Evolutionary conservation across 352 stramenopile genomes (phyloP).

Genomic region (Sclerospora graminicola): DNA sequence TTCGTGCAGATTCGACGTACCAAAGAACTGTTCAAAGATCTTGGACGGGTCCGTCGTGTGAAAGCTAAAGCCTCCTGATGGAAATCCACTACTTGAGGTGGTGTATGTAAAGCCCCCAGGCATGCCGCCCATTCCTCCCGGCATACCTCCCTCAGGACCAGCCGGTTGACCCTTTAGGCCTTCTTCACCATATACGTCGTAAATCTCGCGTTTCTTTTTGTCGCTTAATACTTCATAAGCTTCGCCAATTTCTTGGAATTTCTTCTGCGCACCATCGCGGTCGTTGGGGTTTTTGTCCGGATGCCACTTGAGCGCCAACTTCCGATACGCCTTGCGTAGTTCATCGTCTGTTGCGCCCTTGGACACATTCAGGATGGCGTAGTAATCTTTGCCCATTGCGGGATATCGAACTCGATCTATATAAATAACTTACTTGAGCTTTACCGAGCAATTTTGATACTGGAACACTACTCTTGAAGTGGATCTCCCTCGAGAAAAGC

Average conservation of each 20-base stretch:
- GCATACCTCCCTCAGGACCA: conserved; percentile 29
- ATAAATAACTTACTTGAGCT: conserved; percentile 2
- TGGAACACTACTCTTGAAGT: conserved; percentile 10
- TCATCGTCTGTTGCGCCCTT: conserved; percentile 65
- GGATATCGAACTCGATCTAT: too few relatives aligned
- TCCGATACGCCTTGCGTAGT: conserved; percentile 82
- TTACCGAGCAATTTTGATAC: conserved; percentile 7
- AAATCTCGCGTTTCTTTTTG: conserved; percentile 88
- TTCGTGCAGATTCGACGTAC: conserved; percentile 70
- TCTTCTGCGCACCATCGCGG: conserved; percentile 69
- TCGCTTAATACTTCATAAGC: conserved; percentile 92
- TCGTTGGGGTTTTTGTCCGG: conserved; percentile 90
- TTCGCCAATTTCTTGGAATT: conserved; percentile 90
- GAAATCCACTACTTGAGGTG: conserved; percentile 48
- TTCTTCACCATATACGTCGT: conserved; percentile 90
- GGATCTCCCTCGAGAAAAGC: conserved; percentile 20
- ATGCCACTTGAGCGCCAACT: conserved; percentile 88
- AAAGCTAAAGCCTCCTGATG: conserved; percentile 48
- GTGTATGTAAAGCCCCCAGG: conserved; percentile 32
- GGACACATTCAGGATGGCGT: conserved; percentile 60
- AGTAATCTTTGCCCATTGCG: conserved; percentile 82
- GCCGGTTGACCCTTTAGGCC: conserved; percentile 61
- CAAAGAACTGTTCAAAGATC: conserved; percentile 89
- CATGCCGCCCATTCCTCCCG: conserved; percentile 53
- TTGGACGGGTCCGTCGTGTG: conserved; percentile 74